Conservation (phyloP, 805 yeast genomes). For the Wickerhamiella australiensis region DNA sequence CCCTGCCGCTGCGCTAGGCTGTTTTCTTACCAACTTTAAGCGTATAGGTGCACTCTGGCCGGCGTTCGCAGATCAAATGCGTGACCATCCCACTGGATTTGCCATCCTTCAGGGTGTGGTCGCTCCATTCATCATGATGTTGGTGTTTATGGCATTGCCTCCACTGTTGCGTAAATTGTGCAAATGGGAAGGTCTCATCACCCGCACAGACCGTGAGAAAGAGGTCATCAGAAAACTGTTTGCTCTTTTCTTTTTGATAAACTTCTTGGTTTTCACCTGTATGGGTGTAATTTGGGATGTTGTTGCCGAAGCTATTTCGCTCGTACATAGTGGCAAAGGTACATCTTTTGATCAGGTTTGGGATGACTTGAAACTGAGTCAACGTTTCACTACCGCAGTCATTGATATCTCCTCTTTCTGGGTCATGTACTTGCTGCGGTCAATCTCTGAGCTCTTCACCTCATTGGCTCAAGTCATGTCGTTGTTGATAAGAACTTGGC, state of each 20-base stretch:
- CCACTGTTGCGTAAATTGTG: slow-evolving; percentile 28
- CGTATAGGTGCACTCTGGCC: slow-evolving; percentile 31
- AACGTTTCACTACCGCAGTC: slow-evolving; percentile 29
- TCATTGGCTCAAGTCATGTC: slow-evolving; percentile 26
- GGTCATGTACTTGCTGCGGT: slow-evolving; percentile 31
- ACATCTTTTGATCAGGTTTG: slow-evolving; percentile 23
- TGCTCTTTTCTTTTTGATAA: slow-evolving; percentile 31
- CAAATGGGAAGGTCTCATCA: slow-evolving; percentile 30
- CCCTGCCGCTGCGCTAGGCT: slow-evolving; percentile 33
- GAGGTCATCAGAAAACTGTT: slow-evolving; percentile 30
- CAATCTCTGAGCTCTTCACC: slow-evolving; percentile 25
- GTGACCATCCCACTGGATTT: slow-evolving; percentile 21
- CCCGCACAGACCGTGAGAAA: slow-evolving; percentile 30
- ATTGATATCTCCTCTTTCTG: slow-evolving; percentile 32
- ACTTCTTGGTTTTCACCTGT: slow-evolving; percentile 30
- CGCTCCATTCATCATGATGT: slow-evolving; percentile 28
- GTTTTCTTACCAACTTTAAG: slow-evolving; percentile 30
- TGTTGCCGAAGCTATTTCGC: slow-evolving; percentile 23
- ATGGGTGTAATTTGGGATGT: slow-evolving; percentile 32
- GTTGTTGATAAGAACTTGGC: slow-evolving; percentile 22
- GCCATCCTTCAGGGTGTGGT: slow-evolving; percentile 32
- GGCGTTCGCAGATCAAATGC: slow-evolving; percentile 24
- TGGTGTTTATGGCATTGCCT: slow-evolving; percentile 29
- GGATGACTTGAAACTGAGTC: slow-evolving; percentile 23
- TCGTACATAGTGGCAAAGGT: slow-evolving; percentile 11